These are phyloP conservation scores for Colletotrichum higginsianum DNA, from an alignment of 2,329 filamentous ascomycete species.

Conservation along the genomic window DNA sequence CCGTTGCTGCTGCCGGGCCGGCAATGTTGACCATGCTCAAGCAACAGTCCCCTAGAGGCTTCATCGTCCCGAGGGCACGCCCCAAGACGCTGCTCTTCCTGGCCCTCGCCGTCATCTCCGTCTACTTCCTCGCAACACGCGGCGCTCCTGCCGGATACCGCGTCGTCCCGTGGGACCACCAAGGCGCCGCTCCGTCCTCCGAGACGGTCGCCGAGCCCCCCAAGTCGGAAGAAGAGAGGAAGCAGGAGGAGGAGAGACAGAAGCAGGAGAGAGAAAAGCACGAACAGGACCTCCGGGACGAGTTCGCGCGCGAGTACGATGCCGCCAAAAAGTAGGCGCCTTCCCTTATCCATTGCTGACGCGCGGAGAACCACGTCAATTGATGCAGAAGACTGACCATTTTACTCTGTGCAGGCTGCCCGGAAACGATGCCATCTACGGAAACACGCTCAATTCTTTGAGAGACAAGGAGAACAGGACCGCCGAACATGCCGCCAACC, in stretches of 20 bases:
- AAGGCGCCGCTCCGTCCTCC: slow-evolving; percentile 19
- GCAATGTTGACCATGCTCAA: slow-evolving; percentile 48
- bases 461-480: slow-evolving; percentile 56
- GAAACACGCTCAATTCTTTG: slow-evolving; percentile 67
- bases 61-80: slow-evolving; percentile 53
- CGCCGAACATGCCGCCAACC: slow-evolving; percentile 47
- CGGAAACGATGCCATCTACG: slow-evolving; percentile 68
- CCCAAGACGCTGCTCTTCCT: slow-evolving; percentile 60
- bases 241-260: slow-evolving; percentile 36
- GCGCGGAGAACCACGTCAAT: slow-evolving; percentile 35
- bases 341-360: slow-evolving; percentile 3
- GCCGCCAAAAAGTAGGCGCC: slow-evolving; percentile 57
- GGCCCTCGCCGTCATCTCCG: slow-evolving; percentile 55
- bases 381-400: slow-evolving; percentile 24
- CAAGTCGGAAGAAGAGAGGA: slow-evolving; percentile 40
- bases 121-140: slow-evolving; percentile 61
- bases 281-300: slow-evolving; percentile 50
- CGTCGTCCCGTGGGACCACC: slow-evolving; percentile 52
- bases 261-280: slow-evolving; percentile 46
- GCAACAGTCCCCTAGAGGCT: slow-evolving; percentile 40
- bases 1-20: slow-evolving; percentile 11
- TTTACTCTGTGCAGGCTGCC: slow-evolving; percentile 53
- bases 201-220: slow-evolving; percentile 31
- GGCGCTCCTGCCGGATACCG: slow-evolving; percentile 52
- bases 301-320: slow-evolving; percentile 52